These are phyloP conservation scores for Xylaria sp. DNA, from an alignment of 2,329 filamentous ascomycete genomes.

Conservation along the genomic window DNA sequence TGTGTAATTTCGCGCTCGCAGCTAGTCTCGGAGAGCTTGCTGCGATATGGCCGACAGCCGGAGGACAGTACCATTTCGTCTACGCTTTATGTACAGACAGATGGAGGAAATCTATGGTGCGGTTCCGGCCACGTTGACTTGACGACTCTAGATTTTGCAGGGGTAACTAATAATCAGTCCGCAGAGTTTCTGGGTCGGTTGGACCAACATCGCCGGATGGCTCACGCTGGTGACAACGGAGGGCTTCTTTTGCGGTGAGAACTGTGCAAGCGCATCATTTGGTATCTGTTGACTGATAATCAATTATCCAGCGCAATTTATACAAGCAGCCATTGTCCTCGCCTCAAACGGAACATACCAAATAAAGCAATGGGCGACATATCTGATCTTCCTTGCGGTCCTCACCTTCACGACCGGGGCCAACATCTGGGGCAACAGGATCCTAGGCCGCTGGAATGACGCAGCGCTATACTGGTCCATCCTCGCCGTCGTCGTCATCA, in stretches of 20 bases:
- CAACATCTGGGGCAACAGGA: conserved; percentile 57
- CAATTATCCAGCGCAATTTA: conserved; percentile 53
- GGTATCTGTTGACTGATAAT: neutral
- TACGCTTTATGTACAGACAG: conserved; percentile 54
- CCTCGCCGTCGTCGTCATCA: conserved; percentile 56
- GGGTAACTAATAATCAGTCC: neutral
- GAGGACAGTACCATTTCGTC: conserved; percentile 60
- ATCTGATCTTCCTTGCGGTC: conserved; percentile 56
- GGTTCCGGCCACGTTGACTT: neutral
- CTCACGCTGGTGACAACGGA: conserved; percentile 57
- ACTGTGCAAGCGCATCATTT: neutral
- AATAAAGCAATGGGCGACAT: conserved; percentile 54
- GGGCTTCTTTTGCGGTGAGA: conserved; percentile 56
- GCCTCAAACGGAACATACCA: conserved; percentile 54
- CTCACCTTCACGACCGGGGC: conserved; percentile 52
- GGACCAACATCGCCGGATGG: conserved; percentile 60
- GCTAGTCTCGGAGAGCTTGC: conserved; percentile 57
- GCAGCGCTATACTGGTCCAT: conserved; percentile 57
- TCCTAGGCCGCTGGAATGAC: conserved; percentile 57
- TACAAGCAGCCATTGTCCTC: conserved; percentile 56
- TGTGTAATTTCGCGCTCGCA: conserved; percentile 57
- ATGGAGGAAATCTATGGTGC: conserved; percentile 54
- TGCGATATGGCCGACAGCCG: conserved; percentile 59
- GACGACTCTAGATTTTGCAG: too few relatives aligned
- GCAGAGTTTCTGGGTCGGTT: conserved; percentile 58